Conservation (phyloP, 2,329 filamentous ascomycete genomes). For the Monilinia aucupariae region DNA sequence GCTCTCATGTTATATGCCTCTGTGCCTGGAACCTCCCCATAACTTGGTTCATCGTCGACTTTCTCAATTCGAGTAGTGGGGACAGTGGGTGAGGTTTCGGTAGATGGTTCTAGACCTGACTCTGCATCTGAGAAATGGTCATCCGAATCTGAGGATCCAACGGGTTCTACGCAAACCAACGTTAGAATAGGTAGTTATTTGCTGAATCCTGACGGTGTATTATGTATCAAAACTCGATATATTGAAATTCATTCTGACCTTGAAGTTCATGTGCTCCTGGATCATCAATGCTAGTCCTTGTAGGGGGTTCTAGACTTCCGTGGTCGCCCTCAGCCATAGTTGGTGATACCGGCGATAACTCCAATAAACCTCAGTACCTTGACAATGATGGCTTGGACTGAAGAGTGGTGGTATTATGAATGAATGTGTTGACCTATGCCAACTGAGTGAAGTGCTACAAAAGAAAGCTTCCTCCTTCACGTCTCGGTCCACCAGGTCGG, state of each 20-base stretch:
- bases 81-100: conserved; percentile 43
- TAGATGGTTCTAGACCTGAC: conserved; percentile 43
- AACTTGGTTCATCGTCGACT: conserved; percentile 51
- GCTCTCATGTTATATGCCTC: conserved; percentile 51
- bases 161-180: conserved; percentile 17
- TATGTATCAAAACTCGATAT: not conserved
- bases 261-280: conserved; percentile 54
- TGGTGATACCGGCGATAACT: conserved; percentile 7
- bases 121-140: conserved; percentile 66
- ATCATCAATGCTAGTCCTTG: conserved; percentile 43
- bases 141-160: conserved; percentile 56
- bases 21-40: conserved; percentile 58
- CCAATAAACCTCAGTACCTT: not conserved
- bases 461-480: conserved; percentile 7
- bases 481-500: conserved; percentile 2
- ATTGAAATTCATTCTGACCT: conserved; percentile 39
- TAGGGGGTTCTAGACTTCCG: conserved; percentile 40
- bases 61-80: conserved; percentile 56
- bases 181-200: not conserved
- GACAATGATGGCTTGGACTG: not conserved
- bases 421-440: not conserved
- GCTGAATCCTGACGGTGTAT: not conserved
- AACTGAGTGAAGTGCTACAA: not conserved
- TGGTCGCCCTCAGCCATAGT: conserved; percentile 34
- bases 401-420: not conserved